Base-by-base conservation (phyloP, 495 filamentous ascomycete species). In the Neurospora africana region DNA sequence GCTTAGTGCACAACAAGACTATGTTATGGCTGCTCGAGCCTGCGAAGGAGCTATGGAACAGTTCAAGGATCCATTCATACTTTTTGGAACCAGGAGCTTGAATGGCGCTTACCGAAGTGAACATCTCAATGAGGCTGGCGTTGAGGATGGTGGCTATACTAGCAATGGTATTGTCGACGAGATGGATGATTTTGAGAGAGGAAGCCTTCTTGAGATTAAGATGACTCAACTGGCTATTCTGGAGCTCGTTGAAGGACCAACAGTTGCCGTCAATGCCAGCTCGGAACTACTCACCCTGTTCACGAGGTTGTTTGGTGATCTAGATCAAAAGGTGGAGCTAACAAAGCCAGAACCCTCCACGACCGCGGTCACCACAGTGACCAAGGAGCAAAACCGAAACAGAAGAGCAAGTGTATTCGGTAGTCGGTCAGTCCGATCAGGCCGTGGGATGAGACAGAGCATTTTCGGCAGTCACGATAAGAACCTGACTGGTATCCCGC, bases 31-130 rank as follows among this genome's bases (percentile, higher is more conserved):
- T 15, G 86, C 87, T 27, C 89, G 89, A 43, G 89, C 93, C 3
- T 97, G 94, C 74, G 91, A 95, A 79, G 93, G 92, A 15, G 95
- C 94, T 9, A 92, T 97, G 75, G 92, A 97, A 69, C 91, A 94
- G 76, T 97, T 94, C 78, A 87, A 85, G 68, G 86, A 87, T 68
- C 87, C 87, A 2, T 78, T 84, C 19, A 86, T 88, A 21, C 82
- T 89, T 4, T 89, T 89, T 72, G 86, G 86, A 30, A 81, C 82
- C 37, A 75, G 81, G 35, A 74, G 78, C 67, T 69, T 82, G 38
- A 84, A 84, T 53, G 85, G 84, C 23, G 70, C 75, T 2, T 87
- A 83, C 69, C 80, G 83, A 53, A 87, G 86, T 76, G 86, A 88
- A 69, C 86, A 88, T 74, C 81, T 88, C 69, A 87, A 85, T 67